These are phyloP conservation scores for Prunella vulgaris DNA, from an alignment of 257 asterid genomes.

Conservation along the genomic window DNA sequence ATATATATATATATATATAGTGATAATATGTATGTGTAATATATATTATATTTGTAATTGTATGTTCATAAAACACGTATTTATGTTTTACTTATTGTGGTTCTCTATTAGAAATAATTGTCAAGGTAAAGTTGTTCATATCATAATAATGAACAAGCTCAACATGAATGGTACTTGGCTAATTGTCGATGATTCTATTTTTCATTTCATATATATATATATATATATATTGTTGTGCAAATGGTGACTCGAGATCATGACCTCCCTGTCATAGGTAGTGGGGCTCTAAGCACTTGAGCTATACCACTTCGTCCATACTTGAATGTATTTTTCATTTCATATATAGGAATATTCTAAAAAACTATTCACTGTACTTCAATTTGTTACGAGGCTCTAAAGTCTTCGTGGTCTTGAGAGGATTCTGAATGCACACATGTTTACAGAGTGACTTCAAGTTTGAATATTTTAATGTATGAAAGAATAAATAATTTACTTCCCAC, in stretches of 20 bases:
- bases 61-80: not conserved
- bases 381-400: not conserved
- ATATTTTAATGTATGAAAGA: not conserved
- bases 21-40: not conserved
- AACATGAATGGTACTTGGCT: not conserved
- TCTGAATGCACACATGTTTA: not conserved
- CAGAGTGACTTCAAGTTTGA: slow-evolving; percentile 2
- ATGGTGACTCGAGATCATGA: too few species aligned
- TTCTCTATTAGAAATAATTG: not conserved
- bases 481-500: not conserved
- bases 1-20: not conserved
- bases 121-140: not conserved
- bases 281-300: too few species aligned
- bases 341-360: not conserved
- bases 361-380: not conserved
- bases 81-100: not conserved
- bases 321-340: not conserved
- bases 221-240: too few species aligned
- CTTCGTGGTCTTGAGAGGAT: not conserved
- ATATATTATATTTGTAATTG: not conserved
- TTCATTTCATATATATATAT: not conserved
- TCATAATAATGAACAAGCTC: not conserved
- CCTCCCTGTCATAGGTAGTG: too few species aligned
- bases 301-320: too few species aligned
- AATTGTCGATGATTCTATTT: not conserved